Base-by-base conservation (phyloP, 2,329 filamentous ascomycete genomes). In the Arthrinium puccinioides region DNA sequence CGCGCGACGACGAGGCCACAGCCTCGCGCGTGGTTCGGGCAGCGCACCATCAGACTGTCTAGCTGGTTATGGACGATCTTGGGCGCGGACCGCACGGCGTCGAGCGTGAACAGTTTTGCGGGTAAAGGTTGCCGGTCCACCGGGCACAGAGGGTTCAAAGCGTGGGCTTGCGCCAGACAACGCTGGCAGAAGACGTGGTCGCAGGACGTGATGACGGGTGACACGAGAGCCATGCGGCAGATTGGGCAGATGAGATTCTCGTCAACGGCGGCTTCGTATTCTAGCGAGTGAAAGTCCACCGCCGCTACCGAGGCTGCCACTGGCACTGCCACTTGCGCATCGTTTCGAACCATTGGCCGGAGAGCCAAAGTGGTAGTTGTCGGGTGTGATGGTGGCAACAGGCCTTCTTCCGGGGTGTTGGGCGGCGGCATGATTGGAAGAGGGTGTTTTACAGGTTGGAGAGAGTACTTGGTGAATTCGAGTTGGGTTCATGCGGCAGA, bases 101-200 rank as follows among this genome's bases (percentile, higher is more conserved):
- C 47, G 15, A 59, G 54, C 41, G 64, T 57, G 13, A 33, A 21
- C 9, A 59, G 49, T n/a, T n/a, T n/a, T n/a, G n/a, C n/a, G n/a
- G n/a, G n/a, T n/a, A n/a, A n/a, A 10, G 54, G 54, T 21, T 55
- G 64, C n/a, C 77, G 67, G 53, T 81, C 77, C 39, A 81, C 69
- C 3, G 77, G 77, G 41, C 77, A 82, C 23, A 63, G 57, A 39
- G 62, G 53, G 36, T 61, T 65, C 23, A 63, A 51, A 36, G 59
- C 54, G 37, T 67, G 59, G 7, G 68, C 62, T 42, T 65, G 60
- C 30, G 58, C 48, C 19, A 82, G 61, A 50, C 79, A 83, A 5
- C 63, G 62, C 36, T 70, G 68, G 49, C 79, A 83, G 52, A 83
- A 83, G 10, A 76, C 78, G 53, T 83, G 79, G 40, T 79, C 74